Evolutionary conservation across 2,329 filamentous ascomycete genomes (phyloP).

Genomic region (Pyrenophora teres): DNA sequence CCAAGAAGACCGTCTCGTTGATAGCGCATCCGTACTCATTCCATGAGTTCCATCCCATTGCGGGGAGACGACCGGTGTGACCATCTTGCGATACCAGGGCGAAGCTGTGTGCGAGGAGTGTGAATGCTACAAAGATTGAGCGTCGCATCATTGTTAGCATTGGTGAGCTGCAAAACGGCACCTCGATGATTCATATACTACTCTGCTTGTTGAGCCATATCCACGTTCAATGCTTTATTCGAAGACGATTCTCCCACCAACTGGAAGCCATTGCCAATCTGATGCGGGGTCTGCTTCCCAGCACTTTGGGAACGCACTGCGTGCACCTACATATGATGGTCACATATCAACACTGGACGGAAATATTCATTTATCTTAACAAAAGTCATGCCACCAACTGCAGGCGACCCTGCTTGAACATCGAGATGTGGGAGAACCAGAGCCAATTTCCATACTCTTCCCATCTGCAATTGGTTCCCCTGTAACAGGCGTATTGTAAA

Average conservation of each 20-base stretch:
- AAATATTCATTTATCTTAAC: background rate
- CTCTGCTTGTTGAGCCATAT: too few relatives aligned
- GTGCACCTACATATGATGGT: background rate
- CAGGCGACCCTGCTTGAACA: too few relatives aligned
- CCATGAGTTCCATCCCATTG: constrained; percentile 33
- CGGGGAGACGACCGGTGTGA: constrained; percentile 20
- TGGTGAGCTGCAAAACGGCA: background rate
- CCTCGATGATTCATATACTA: too few relatives aligned
- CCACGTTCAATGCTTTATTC: too few relatives aligned
- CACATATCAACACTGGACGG: background rate
- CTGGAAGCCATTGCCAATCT: background rate
- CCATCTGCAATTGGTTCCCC: too few relatives aligned
- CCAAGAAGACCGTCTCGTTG: constrained; percentile 27
- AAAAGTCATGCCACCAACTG: too few relatives aligned
- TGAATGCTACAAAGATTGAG: background rate
- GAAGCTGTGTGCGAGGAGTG: background rate
- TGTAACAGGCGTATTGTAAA: too few relatives aligned
- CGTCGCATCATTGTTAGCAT: constrained; percentile 2
- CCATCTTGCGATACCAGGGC: constrained; percentile 18
- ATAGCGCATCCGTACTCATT: constrained; percentile 30
- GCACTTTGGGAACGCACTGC: background rate
- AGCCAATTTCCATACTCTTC: too few relatives aligned
- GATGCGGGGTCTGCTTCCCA: background rate
- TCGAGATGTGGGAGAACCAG: background rate
- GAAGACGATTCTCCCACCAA: too few relatives aligned